These are phyloP conservation scores for Crithidia sp. DNA, from an alignment of 208 protist species.

Conservation along the genomic window DNA sequence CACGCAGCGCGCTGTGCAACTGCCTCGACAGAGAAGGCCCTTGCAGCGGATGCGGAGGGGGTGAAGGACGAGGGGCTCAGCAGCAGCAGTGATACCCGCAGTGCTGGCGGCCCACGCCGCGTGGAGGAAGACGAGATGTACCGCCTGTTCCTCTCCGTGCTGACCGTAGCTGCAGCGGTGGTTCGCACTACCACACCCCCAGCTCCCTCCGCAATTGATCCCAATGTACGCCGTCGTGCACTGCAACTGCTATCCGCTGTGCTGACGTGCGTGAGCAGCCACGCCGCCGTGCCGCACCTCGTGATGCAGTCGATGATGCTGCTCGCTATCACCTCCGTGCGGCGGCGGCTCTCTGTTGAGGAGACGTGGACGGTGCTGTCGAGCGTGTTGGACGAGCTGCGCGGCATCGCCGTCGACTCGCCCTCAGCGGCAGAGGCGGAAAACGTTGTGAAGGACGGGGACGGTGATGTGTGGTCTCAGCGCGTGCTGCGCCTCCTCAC, in stretches of 20 bases:
- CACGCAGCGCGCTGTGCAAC: neutral
- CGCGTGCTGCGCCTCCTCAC: constrained; percentile 22
- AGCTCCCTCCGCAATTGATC: neutral
- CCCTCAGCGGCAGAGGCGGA: neutral
- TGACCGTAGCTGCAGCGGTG: constrained; percentile 13
- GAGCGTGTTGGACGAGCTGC: constrained; percentile 5
- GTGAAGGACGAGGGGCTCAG: too few species aligned
- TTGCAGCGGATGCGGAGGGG: too few species aligned
- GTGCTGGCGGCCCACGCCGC: neutral
- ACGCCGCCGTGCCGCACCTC: constrained; percentile 21
- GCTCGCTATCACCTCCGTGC: constrained; percentile 1
- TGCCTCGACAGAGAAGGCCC: too few species aligned
- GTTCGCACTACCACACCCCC: constrained; percentile 17
- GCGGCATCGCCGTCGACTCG: neutral
- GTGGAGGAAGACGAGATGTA: constrained; percentile 29
- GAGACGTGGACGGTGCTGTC: constrained; percentile 26
- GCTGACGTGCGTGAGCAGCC: constrained; percentile 22
- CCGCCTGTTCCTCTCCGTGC: constrained; percentile 24
- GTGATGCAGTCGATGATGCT: constrained; percentile 18
- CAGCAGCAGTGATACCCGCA: neutral
- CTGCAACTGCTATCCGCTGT: constrained; percentile 13
- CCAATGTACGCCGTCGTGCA: constrained; percentile 9
- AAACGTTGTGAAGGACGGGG: neutral
- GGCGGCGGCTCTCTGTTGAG: constrained; percentile 4
- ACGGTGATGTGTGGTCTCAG: constrained; percentile 32